Conservation (phyloP, 352 stramenopile species). For the Phytophthora sp. region DNA sequence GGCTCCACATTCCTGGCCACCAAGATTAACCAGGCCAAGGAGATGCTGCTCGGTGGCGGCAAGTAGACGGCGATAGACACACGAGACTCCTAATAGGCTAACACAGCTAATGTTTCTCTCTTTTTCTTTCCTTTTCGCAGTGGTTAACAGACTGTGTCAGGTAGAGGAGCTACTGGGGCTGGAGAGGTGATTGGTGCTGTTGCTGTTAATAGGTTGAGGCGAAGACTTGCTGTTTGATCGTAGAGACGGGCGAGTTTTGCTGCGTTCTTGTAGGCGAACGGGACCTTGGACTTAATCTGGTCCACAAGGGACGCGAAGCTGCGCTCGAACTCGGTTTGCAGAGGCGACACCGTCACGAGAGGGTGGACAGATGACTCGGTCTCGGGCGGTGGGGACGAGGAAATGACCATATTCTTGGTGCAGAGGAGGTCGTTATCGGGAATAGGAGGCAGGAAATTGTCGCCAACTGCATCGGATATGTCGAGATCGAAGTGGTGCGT, state of each 20-base stretch:
- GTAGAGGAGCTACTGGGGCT: slow-evolving; percentile 16
- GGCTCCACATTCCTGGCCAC: slow-evolving; percentile 98
- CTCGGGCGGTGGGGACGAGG: not conserved
- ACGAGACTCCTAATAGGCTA: slow-evolving; percentile 9
- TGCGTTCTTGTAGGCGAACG: slow-evolving; percentile 36
- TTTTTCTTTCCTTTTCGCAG: not conserved
- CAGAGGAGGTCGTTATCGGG: not conserved
- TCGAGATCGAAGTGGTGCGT: slow-evolving; percentile 10
- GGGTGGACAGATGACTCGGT: not conserved
- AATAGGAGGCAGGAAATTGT: slow-evolving; percentile 27
- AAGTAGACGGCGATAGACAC: slow-evolving; percentile 43
- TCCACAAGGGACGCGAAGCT: slow-evolving; percentile 62
- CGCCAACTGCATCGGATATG: not conserved
- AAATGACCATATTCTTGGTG: not conserved
- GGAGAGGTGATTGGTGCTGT: not conserved
- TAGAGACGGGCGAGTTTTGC: slow-evolving; percentile 37
- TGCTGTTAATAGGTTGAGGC: not conserved
- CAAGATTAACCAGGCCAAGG: slow-evolving; percentile 99
- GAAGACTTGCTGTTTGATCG: slow-evolving; percentile 35
- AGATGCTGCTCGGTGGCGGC: slow-evolving; percentile 90
- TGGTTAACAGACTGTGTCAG: slow-evolving; percentile 11
- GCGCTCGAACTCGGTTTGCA: slow-evolving; percentile 77
- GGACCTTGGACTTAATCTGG: slow-evolving; percentile 45
- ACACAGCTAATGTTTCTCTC: slow-evolving; percentile 14
- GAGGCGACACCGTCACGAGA: slow-evolving; percentile 42